Base-by-base conservation (phyloP, 2,329 filamentous ascomycete genomes). In the Fusarium coicis region DNA sequence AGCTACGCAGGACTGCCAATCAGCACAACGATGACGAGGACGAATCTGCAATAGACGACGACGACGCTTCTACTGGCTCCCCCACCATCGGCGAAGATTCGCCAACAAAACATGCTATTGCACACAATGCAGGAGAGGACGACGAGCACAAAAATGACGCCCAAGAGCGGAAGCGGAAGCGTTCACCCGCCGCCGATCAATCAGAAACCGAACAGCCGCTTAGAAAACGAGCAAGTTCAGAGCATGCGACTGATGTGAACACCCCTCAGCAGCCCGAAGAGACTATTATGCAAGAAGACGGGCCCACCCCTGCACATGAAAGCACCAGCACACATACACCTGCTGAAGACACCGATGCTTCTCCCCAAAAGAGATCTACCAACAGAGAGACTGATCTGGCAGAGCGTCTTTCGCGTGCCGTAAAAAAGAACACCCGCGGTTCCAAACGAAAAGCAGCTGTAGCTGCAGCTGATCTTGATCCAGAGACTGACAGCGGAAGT, bases 1-100 rank as follows among this genome's bases (percentile, higher is more conserved):
- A 95, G 84, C 87, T 95, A 67, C 90, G 90, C 74, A 89, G 92
- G 69, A 77, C 79, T 16, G 76, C 81, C 40, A 75, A 78, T 26
- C 74, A 78, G 69, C 75, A 81, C 70, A 81, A 82, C n/a, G 76
- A 81, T 61, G 74, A 81, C 66, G 76, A 81, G 56, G 83, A 83
- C 30, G 84, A 86, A 30, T 83, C 81, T 32, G 77, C 80, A 23
- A 84, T 83, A 30, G 85, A 83, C 44, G 83, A 83, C 70, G 78
- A 86, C 78, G 78, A 69, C n/a, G 66, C 36, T 40, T 85, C 84
- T 34, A 75, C 79, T 69, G 79, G 76, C 30, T 84, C 83, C 8
- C 85, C 81, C 64, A 82, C 82, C 46, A 81, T 80, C 34, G 81
- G 80, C 49, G 82, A 80, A 60, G 80, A 81, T 10, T 81, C 81